Base-by-base conservation (phyloP, 352 stramenopile genomes). In the Pythium aquatile region DNA sequence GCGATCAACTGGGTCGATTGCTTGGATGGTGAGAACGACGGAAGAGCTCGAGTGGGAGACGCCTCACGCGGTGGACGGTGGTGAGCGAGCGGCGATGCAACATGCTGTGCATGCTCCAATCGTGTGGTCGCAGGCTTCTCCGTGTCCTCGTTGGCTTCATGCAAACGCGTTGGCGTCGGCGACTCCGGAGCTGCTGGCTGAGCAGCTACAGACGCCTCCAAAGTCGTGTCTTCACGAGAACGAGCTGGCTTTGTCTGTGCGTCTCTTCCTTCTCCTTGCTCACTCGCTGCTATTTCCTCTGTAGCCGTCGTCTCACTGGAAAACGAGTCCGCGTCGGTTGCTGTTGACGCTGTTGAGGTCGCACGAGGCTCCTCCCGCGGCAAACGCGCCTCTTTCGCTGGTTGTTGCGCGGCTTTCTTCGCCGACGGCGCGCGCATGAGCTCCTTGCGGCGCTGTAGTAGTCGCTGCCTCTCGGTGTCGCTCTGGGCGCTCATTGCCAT, bases 401-500 rank as follows among this genome's bases (percentile, higher is more conserved):
- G 28, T 42, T 26, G 40, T 26, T n/a, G 11, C 39, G 58, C 37
- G 17, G 6, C 26, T 28, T 60, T 54, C 51, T 14, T n/a, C 9
- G 51, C 20, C 52, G 37, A 47, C 9, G 61, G 53, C 46, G 61
- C 24, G 3, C 61, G 61, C 61, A 68, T 68, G 33, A 68, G 47
- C 54, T 68, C 61, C 37, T 55, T 55, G 0, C 61, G 61, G 3
- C 20, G n/a, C 44, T 68, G 61, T 2, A 68, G 55, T 1, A 68
- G n/a, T 33, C 28, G 24, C 4, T 58, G 33, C 61, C 57, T 68
- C 33, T 68, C 61, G n/a, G 47, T 32, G 44, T 57, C 61, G 35
- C 61, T 68, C 26, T 47, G 53, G 2, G 42, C 54, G 47, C 20
- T 53, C 26, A 52, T 57, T 3, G 37, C n/a, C 6, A 26, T 56